These are phyloP conservation scores for Verbascum thapsus DNA, from an alignment of 257 asterid genomes.

Conservation along the genomic window DNA sequence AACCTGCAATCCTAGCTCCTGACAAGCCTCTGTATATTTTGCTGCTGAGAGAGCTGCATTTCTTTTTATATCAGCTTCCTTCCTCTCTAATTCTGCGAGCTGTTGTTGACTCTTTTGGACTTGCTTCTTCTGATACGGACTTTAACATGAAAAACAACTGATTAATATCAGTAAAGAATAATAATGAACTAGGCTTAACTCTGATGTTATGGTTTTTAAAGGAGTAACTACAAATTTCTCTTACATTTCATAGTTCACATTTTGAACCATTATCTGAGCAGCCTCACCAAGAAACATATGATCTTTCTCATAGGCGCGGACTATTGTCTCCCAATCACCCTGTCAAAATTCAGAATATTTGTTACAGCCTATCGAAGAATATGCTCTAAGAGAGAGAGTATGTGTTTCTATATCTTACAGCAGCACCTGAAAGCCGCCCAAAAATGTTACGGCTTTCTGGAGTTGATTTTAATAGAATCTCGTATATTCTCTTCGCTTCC, in stretches of 20 bases:
- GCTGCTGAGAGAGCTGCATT: conserved; percentile 87
- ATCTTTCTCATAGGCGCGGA: conserved; percentile 85
- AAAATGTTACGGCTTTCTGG: conserved; percentile 94
- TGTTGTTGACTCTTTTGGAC: conserved; percentile 92
- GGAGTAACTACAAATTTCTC: conserved; percentile 26
- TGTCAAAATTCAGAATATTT: conserved; percentile 36
- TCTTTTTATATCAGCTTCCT: conserved; percentile 90
- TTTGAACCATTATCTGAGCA: conserved; percentile 90
- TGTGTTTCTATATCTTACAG: conserved; percentile 70
- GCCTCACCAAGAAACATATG: conserved; percentile 87
- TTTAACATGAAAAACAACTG: conserved; percentile 27
- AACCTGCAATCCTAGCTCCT: conserved; percentile 93
- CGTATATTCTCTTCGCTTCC: conserved; percentile 82
- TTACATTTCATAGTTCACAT: conserved; percentile 93
- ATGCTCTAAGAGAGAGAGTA: neutral
- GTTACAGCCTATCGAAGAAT: conserved; percentile 20
- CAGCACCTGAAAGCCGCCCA: conserved; percentile 99
- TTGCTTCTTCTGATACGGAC: conserved; percentile 92
- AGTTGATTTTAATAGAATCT: conserved; percentile 71
- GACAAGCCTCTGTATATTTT: conserved; percentile 92
- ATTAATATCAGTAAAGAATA: conserved; percentile 14
- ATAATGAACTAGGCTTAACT: neutral
- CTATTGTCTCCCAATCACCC: conserved; percentile 96
- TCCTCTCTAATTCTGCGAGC: conserved; percentile 82
- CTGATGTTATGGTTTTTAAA: conserved; percentile 12